Percentiles rank a stretch among this genome's conserved stretches.
phyloP scores from a whole-genome alignment of 2,329 filamentous ascomycete genomes.

The Epichloe hybrida region DNA sequence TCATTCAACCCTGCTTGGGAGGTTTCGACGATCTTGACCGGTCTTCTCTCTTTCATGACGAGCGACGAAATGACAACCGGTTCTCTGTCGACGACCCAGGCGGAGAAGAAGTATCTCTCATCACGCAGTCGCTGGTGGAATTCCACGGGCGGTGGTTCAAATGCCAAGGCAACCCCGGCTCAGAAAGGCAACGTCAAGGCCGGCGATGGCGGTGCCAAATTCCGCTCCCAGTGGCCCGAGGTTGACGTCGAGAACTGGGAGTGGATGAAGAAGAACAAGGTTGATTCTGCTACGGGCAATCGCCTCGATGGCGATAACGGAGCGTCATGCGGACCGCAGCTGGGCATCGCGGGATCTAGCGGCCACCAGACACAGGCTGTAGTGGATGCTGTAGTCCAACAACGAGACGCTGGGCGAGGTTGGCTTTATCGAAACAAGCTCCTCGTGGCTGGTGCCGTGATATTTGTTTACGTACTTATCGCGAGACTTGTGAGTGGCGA shows the following conservation, averaged over 20 bases:
- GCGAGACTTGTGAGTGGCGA: slow-evolving; percentile 55
- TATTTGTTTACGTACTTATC: slow-evolving; percentile 75
- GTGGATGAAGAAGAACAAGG: slow-evolving; percentile 74
- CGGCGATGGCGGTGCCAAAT: slow-evolving; percentile 86
- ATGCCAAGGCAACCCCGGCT: slow-evolving; percentile 36
- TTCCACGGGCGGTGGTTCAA: slow-evolving; percentile 74
- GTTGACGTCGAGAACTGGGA: slow-evolving; percentile 79
- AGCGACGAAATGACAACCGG: slow-evolving; percentile 98
- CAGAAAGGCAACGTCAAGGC: slow-evolving; percentile 73
- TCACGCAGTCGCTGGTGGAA: slow-evolving; percentile 88
- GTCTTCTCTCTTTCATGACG: slow-evolving; percentile 94
- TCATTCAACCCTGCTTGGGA: slow-evolving; percentile 98
- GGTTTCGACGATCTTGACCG: slow-evolving; percentile 89
- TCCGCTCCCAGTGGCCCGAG: slow-evolving; percentile 79
- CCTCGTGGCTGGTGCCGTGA: slow-evolving; percentile 50
- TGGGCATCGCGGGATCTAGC: slow-evolving; percentile 46
- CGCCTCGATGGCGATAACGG: slow-evolving; percentile 36
- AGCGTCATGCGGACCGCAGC: slow-evolving; percentile 36
- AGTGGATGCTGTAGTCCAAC: slow-evolving; percentile 64
- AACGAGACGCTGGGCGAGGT: slow-evolving; percentile 65
- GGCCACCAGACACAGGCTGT: slow-evolving; percentile 53
- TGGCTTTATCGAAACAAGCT: slow-evolving; percentile 76
- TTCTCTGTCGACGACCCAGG: slow-evolving; percentile 61
- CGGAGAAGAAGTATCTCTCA: slow-evolving; percentile 68
- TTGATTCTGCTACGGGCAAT: slow-evolving; percentile 65